Evolutionary conservation across 768 basidiomycete species (phyloP), one percentile per base, ranked within the genome.

Genomic region (Grammothele lineata): DNA sequence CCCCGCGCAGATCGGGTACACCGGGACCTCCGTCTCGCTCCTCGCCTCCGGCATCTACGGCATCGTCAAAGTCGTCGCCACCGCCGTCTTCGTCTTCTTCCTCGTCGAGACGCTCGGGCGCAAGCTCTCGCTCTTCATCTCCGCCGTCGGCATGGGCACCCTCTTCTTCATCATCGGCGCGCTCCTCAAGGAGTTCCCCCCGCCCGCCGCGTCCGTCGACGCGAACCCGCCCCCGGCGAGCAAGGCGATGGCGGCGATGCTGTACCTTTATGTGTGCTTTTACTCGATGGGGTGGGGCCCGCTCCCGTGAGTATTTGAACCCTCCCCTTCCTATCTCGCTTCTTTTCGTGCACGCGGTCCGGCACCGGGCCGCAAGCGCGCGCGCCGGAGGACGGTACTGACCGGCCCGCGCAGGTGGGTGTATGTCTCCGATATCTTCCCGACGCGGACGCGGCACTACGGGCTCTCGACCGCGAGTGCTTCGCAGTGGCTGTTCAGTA

Each of bases 241-340:
- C 1, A 81, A 85, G 62, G 91, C 75, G 1, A 92, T 92, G 90
- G 89, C 90, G 3, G 87, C 80, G 2, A 79, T 90, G 79, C 66
- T 92, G 23, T 93, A 92, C 61, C 78, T 92, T 44, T 93, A 87
- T 57, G 87, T 91, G 35, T 84, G 83, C 62, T 91, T 91, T 65
- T 92, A 92, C 65, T 87, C 83, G 3, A 85, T 91, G 79, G 87
- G 87, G 32, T 89, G 87, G 83, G 90, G 88, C 17, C 81, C 80
- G n/a, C 63, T 74, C 11, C 85, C 76, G 14, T 75, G 67, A 70
- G 77, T 87, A 18, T 30, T 38, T n/a, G n/a, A n/a, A n/a, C n/a
- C n/a, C n/a, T n/a, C n/a, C n/a, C n/a, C n/a, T n/a, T n/a, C n/a
- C n/a, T n/a, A n/a, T n/a, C n/a, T n/a, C n/a, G n/a, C n/a, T n/a